phyloP scores from a whole-genome alignment of 2,329 filamentous ascomycete species.

The Fusarium multiceps region DNA sequence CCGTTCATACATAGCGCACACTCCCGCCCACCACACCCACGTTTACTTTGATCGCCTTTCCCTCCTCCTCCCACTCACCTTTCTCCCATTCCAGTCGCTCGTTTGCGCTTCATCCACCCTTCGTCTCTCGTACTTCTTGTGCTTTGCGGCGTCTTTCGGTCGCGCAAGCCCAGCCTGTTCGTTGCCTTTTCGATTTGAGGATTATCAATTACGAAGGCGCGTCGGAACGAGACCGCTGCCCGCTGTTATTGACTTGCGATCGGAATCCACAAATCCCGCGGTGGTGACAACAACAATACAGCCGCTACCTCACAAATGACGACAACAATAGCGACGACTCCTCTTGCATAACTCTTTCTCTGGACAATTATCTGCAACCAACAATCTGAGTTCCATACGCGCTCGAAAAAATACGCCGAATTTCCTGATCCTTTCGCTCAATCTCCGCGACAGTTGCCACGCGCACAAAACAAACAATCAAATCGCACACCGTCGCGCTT shows the following conservation, averaged over 20 bases:
- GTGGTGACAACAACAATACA: slow-evolving; percentile 28
- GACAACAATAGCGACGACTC: slow-evolving; percentile 17
- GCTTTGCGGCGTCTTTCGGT: slow-evolving; percentile 38
- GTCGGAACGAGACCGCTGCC: slow-evolving; percentile 25
- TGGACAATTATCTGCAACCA: background rate
- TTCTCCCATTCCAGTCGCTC: slow-evolving; percentile 51
- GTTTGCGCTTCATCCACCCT: slow-evolving; percentile 45
- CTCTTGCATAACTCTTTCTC: slow-evolving; percentile 21
- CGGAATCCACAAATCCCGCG: slow-evolving; percentile 25
- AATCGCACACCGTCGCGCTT: slow-evolving; percentile 23
- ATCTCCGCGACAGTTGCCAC: slow-evolving; percentile 13
- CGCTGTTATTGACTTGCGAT: slow-evolving; percentile 35
- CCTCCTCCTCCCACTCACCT: slow-evolving; percentile 47
- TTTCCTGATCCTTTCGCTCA: slow-evolving; percentile 25
- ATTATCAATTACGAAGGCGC: slow-evolving; percentile 35
- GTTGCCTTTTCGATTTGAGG: slow-evolving; percentile 19
- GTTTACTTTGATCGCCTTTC: slow-evolving; percentile 37
- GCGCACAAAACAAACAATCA: slow-evolving; percentile 22
- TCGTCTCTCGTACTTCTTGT: slow-evolving; percentile 36
- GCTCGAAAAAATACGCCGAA: slow-evolving; percentile 9
- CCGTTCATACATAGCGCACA: slow-evolving; percentile 43
- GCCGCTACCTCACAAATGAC: slow-evolving; percentile 21
- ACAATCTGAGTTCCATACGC: slow-evolving; percentile 18
- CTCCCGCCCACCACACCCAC: slow-evolving; percentile 44
- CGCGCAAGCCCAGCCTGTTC: slow-evolving; percentile 33